Conservation (phyloP, 225 moss, liverwort and hornwort genomes). For the Rhytidiadelphus loreus region DNA sequence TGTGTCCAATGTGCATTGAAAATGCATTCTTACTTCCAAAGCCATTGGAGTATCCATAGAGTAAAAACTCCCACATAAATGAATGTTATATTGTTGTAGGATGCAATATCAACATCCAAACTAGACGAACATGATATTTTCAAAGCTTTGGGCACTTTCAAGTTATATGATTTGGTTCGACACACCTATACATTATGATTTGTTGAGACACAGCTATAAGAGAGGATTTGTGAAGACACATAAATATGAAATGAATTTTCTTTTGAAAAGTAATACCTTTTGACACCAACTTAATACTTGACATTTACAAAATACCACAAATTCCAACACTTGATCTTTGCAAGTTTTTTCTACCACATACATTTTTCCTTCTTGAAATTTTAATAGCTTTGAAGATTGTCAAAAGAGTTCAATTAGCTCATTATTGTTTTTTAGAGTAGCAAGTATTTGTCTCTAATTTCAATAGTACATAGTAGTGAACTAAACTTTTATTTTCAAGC, state of each 20-base stretch:
- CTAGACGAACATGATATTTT: background rate
- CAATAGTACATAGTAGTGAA: background rate
- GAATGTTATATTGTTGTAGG: background rate
- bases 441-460: background rate
- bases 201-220: background rate
- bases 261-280: background rate
- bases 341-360: background rate
- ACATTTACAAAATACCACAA: background rate
- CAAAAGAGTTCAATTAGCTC: background rate
- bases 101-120: background rate
- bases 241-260: background rate
- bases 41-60: rapidly evolving
- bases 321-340: background rate
- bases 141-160: background rate
- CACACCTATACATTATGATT: background rate
- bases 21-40: background rate
- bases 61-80: background rate
- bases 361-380: background rate
- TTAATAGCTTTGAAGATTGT: background rate
- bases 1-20: background rate
- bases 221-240: background rate
- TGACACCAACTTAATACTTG: background rate
- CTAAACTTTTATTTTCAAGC: background rate
- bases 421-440: background rate
- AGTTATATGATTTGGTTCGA: background rate